Evolutionary conservation across 768 basidiomycete species (phyloP).

Genomic region (Phlegmacium glaucopus): DNA sequence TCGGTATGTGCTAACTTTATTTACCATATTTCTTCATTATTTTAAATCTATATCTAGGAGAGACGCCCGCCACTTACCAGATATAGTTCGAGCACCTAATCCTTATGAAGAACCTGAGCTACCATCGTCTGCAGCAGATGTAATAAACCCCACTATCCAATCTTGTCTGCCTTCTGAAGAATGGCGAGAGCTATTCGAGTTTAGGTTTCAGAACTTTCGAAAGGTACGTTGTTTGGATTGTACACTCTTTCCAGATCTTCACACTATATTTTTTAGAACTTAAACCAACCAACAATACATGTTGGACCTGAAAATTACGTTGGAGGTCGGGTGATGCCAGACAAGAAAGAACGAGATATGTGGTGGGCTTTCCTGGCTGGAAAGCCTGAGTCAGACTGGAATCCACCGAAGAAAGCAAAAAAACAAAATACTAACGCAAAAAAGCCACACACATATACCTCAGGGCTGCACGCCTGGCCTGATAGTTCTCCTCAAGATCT

Average conservation of each 20-base stretch:
- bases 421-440: slow-evolving; percentile 18
- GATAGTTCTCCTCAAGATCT: slow-evolving; percentile 22
- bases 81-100: slow-evolving; percentile 60
- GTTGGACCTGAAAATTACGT: slow-evolving; percentile 31
- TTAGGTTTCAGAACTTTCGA: slow-evolving; percentile 63
- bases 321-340: slow-evolving; percentile 49
- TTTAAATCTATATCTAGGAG: slow-evolving; percentile 44
- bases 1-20: slow-evolving; percentile 41
- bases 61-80: slow-evolving; percentile 64
- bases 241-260: neutral
- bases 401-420: slow-evolving; percentile 44
- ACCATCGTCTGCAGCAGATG: slow-evolving; percentile 7
- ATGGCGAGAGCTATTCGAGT: slow-evolving; percentile 61
- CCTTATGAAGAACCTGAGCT: slow-evolving; percentile 53
- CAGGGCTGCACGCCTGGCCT: slow-evolving; percentile 34
- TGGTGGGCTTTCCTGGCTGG: slow-evolving; percentile 84
- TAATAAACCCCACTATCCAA: slow-evolving; percentile 18
- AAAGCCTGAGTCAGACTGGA: slow-evolving; percentile 66
- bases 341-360: slow-evolving; percentile 65
- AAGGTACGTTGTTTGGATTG: slow-evolving; percentile 37
- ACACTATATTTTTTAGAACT: slow-evolving; percentile 46
- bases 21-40: neutral
- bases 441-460: slow-evolving; percentile 12
- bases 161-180: slow-evolving; percentile 56
- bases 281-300: slow-evolving; percentile 56